Conservation (phyloP, 1,139 yeast genomes). For the Saccharomyces uvarum region DNA sequence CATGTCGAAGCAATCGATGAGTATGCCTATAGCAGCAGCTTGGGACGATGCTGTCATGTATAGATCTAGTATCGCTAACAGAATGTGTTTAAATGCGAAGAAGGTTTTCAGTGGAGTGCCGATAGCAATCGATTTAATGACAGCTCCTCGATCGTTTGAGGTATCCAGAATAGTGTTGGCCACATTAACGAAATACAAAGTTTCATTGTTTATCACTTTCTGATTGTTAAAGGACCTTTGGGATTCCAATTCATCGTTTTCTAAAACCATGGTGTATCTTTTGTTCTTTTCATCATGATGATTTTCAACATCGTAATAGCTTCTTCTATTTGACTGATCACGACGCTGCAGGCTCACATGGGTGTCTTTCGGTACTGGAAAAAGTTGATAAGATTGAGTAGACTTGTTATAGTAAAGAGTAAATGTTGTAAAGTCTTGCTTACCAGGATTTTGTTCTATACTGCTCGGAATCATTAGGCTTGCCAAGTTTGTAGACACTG, state of each 20-base stretch:
- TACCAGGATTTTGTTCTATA: conserved; percentile 20
- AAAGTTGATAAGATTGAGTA: conserved; percentile 15
- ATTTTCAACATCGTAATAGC: neutral
- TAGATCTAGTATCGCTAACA: conserved; percentile 41
- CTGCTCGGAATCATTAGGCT: conserved; percentile 29
- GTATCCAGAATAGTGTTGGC: conserved; percentile 23
- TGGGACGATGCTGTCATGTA: conserved; percentile 32
- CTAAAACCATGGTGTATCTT: conserved; percentile 6
- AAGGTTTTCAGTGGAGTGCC: conserved; percentile 45
- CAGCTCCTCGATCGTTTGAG: conserved; percentile 25
- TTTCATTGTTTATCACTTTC: conserved; percentile 2
- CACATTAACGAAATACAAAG: conserved; percentile 21
- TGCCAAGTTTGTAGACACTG: conserved; percentile 17
- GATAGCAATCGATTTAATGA: conserved; percentile 32
- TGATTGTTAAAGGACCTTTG: neutral
- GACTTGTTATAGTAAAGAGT: conserved; percentile 19
- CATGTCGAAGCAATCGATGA: conserved; percentile 20
- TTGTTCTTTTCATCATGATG: neutral
- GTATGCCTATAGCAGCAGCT: conserved; percentile 7
- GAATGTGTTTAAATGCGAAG: conserved; percentile 35
- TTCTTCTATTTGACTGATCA: neutral
- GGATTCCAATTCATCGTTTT: conserved; percentile 12
- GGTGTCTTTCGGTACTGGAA: conserved; percentile 14
- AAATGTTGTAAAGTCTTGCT: conserved; percentile 25
- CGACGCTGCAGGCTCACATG: neutral